Evolutionary conservation across 1,284 basidiomycete genomes (phyloP).

Genomic region (Naganishia sp.): DNA sequence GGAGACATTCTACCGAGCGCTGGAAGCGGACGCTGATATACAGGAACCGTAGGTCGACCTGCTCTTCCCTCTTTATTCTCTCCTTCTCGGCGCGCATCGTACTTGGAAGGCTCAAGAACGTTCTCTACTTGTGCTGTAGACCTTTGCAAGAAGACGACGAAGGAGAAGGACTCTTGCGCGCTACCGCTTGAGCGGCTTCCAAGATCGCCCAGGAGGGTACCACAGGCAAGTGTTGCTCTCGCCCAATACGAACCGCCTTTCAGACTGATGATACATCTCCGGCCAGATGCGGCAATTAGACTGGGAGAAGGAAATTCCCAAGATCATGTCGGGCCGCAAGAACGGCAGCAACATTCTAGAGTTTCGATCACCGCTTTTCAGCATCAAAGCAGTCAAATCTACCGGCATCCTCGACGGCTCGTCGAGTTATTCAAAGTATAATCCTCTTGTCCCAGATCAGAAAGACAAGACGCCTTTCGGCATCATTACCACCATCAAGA

Average conservation of each 20-base stretch:
- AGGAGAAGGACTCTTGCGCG: conserved; percentile 14
- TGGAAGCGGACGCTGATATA: conserved; percentile 56
- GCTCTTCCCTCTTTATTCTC: conserved; percentile 6
- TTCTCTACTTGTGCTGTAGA: conserved; percentile 28
- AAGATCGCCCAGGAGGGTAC: neutral
- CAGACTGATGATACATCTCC: neutral
- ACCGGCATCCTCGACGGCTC: neutral
- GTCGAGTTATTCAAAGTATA: conserved; percentile 5
- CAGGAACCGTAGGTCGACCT: conserved; percentile 26
- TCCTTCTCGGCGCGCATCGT: neutral
- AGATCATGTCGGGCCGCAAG: conserved; percentile 12
- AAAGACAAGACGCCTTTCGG: conserved; percentile 25
- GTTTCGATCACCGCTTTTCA: conserved; percentile 14
- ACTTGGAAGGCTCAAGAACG: conserved; percentile 14
- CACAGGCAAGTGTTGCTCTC: neutral
- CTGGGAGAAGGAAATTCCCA: conserved; percentile 22
- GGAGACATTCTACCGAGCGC: conserved; percentile 59
- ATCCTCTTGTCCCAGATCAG: conserved; percentile 14
- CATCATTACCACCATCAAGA: conserved; percentile 32
- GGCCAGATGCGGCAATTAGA: conserved; percentile 22
- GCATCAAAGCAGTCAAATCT: conserved; percentile 16
- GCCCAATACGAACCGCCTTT: neutral
- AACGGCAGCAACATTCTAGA: conserved; percentile 15
- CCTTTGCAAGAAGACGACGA: conserved; percentile 11
- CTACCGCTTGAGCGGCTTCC: conserved; percentile 25